Evolutionary conservation across 78 protist genomes (phyloP).

Genomic region (Chrysochromulina tobinii): DNA sequence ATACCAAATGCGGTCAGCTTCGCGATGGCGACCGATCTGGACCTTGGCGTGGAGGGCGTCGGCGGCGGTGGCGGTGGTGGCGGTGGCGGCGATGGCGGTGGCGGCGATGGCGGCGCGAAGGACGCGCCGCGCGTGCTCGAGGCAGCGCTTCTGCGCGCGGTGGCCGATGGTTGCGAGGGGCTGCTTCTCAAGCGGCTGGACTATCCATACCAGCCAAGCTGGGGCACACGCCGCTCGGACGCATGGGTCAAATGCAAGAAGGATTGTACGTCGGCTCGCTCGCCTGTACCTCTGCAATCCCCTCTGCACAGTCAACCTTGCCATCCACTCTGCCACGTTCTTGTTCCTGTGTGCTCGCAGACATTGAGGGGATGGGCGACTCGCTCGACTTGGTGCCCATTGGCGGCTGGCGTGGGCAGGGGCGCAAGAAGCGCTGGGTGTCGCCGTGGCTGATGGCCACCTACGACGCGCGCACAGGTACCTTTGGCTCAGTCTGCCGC

Average conservation of each 20-base stretch:
- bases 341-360: no score
- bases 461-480: slow-evolving; percentile 27
- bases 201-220: not conserved
- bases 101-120: not conserved
- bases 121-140: not conserved
- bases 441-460: slow-evolving; percentile 49
- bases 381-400: slow-evolving; percentile 57
- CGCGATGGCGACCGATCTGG: not conserved
- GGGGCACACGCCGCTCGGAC: not conserved
- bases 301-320: no score
- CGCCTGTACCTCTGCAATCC: no score
- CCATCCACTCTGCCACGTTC: no score
- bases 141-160: not conserved
- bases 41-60: not conserved
- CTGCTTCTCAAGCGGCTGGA: slow-evolving; percentile 34
- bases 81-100: not conserved
- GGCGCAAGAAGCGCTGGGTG: slow-evolving; percentile 52
- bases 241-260: slow-evolving; percentile 42
- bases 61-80: not conserved
- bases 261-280: not conserved
- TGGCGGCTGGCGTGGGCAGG: slow-evolving; percentile 57
- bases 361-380: slow-evolving; percentile 52
- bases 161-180: slow-evolving; percentile 30
- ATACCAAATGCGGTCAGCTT: not conserved
- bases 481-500: slow-evolving; percentile 43